Evolutionary conservation across 129 eudicot genomes (phyloP).

Genomic region (Arctium minus): DNA sequence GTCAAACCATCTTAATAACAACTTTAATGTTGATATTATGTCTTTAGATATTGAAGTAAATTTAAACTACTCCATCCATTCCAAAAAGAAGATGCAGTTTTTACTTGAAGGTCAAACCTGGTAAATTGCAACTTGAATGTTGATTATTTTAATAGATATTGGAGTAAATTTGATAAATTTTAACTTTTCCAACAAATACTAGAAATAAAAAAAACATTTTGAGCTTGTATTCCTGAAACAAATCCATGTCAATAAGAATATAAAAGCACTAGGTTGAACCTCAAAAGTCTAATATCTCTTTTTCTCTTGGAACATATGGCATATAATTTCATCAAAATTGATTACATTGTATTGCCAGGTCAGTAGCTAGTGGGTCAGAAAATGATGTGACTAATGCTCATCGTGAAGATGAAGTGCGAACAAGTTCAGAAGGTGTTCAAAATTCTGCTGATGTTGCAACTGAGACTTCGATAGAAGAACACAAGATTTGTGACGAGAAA

Average conservation of each 20-base stretch:
- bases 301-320: neutral
- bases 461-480: constrained; percentile 29
- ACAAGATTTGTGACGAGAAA: constrained; percentile 20
- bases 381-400: constrained; percentile 26
- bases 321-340: neutral
- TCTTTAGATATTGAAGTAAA: no score
- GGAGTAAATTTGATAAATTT: neutral
- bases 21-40: no score
- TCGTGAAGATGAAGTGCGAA: constrained; percentile 20
- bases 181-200: neutral
- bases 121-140: no score
- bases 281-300: neutral
- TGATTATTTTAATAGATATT: no score
- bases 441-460: constrained; percentile 32
- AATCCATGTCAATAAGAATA: neutral
- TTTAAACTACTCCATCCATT: no score
- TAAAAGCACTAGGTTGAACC: neutral
- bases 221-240: neutral
- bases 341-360: constrained; percentile 47
- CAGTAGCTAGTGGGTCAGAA: constrained; percentile 42
- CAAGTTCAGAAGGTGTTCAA: constrained; percentile 32
- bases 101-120: no score
- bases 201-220: neutral
- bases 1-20: no score
- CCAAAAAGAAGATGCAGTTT: no score